Percentiles rank a stretch among this genome's conserved stretches.
These are phyloP conservation scores for Wilcoxina mikolae DNA, from an alignment of 495 filamentous ascomycete genomes.

Conservation along the genomic window DNA sequence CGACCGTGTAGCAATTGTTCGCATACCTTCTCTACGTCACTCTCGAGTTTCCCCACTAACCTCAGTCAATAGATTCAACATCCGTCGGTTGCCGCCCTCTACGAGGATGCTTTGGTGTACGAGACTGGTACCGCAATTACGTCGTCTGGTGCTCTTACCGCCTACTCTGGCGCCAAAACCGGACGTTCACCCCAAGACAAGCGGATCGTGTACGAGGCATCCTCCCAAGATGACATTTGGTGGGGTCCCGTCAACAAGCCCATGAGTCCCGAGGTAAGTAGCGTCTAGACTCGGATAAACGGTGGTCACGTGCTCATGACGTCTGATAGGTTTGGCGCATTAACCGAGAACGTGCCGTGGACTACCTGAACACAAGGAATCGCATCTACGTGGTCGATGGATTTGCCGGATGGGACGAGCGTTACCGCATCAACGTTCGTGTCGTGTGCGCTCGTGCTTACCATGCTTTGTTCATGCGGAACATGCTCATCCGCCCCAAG, in stretches of 20 bases:
- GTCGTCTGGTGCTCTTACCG: slow-evolving; percentile 81
- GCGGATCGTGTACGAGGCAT: slow-evolving; percentile 82
- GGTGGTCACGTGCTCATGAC: slow-evolving; percentile 22
- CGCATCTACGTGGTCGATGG: slow-evolving; percentile 98
- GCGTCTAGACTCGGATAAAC: slow-evolving; percentile 1
- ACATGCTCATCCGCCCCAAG: slow-evolving; percentile 95
- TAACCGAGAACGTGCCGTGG: slow-evolving; percentile 95
- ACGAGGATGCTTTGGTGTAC: slow-evolving; percentile 98
- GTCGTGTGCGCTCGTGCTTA: slow-evolving; percentile 98
- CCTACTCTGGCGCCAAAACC: slow-evolving; percentile 96
- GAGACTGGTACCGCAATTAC: slow-evolving; percentile 96
- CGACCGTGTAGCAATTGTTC: slow-evolving; percentile 90
- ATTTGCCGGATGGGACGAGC: slow-evolving; percentile 95
- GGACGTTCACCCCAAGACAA: slow-evolving; percentile 94
- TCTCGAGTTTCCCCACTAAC: slow-evolving; percentile 12
- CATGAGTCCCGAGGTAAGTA: slow-evolving; percentile 90
- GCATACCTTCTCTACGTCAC: slow-evolving; percentile 21
- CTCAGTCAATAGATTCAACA: slow-evolving; percentile 56
- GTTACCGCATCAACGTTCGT: slow-evolving; percentile 92
- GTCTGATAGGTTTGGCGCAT: slow-evolving; percentile 83
- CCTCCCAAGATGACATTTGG: slow-evolving; percentile 86
- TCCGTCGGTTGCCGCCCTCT: slow-evolving; percentile 79
- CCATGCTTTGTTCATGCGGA: slow-evolving; percentile 99
- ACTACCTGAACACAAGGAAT: slow-evolving; percentile 97
- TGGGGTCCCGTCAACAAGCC: slow-evolving; percentile 98